Evolutionary conservation across 768 basidiomycete species (phyloP), one percentile per base, ranked within the genome.

Genomic region (Gloeostereum incarnatum): DNA sequence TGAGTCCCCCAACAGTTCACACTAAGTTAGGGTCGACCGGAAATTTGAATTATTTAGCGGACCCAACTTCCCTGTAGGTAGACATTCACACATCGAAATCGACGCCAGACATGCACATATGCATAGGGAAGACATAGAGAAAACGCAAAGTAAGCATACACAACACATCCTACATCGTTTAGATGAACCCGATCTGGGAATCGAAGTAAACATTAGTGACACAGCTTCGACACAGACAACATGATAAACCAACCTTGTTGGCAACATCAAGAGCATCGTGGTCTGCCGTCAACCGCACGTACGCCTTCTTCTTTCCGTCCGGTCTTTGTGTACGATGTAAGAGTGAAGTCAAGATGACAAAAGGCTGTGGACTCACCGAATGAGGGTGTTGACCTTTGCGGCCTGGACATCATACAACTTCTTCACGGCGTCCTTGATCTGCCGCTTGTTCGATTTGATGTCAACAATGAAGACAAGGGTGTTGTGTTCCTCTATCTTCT

Each of bases 401-500:
- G 91, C 87, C 65, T 93, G 79, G 38, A 98, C 93, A 55, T 96
- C 93, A 63, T 97, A 98, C 53, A 99, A 63, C 78, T 96, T 96
- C 80, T 97, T 97, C 52, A 99, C 92, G 2, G 96, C 96, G 53
- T 97, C 90, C 78, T 92, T 94, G 71, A 98, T 98, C 65, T 99
- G 91, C 33, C 91, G 80, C 78, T 99, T 99, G 80, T 96, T 99
- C 50, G 90, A 69, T 59, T 78, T 81, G 62, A 97, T 55, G 63
- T 97, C 93, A 38, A 96, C 92, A 44, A 98, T 82, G 73, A 98
- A 99, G 43, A 99, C 96, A 42, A 98, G 78, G 22, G 96, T 99
- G 67, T 99, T 98, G 74, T 97, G 82, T 64, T 97, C 94, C 74
- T 99, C 94, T 42, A 99, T 99, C 78, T 99, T 96, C 78, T 97